A percentile compares a stretch with the other conserved stretches of the same genome.
phyloP scores from a whole-genome alignment of 208 protist genomes.

The Crithidia mellificae region DNA sequence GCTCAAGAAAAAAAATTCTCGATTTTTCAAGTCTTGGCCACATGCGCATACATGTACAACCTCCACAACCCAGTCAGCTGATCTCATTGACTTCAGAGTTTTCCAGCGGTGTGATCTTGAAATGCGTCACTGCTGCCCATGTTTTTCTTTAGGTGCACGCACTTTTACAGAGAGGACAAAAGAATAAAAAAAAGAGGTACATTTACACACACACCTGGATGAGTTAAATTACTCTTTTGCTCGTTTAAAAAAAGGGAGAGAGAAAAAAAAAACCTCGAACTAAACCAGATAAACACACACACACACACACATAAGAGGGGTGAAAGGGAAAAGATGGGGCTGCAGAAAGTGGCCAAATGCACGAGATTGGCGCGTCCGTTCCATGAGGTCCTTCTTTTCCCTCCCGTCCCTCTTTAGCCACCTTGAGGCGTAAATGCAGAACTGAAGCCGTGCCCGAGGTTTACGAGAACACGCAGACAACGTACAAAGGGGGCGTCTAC shows the following conservation, averaged over 20 bases:
- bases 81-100: not conserved
- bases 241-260: not conserved
- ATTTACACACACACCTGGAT: not conserved
- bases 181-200: not conserved
- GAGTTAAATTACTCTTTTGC: not conserved
- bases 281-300: not conserved
- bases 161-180: not conserved
- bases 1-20: not conserved
- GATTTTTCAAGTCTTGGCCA: not conserved
- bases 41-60: not conserved
- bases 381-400: not conserved
- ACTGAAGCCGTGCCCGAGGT: too few relatives aligned
- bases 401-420: not conserved
- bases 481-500: too few relatives aligned
- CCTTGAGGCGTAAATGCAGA: too few relatives aligned
- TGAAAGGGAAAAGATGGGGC: not conserved
- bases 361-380: not conserved
- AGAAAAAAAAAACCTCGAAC: not conserved
- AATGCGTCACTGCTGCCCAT: not conserved
- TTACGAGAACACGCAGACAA: too few relatives aligned
- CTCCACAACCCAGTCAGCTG: not conserved
- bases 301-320: not conserved
- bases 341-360: not conserved
- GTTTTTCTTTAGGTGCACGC: not conserved
- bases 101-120: not conserved